phyloP scores from a whole-genome alignment of 83 land plant genomes.

The Thuja plicata region DNA sequence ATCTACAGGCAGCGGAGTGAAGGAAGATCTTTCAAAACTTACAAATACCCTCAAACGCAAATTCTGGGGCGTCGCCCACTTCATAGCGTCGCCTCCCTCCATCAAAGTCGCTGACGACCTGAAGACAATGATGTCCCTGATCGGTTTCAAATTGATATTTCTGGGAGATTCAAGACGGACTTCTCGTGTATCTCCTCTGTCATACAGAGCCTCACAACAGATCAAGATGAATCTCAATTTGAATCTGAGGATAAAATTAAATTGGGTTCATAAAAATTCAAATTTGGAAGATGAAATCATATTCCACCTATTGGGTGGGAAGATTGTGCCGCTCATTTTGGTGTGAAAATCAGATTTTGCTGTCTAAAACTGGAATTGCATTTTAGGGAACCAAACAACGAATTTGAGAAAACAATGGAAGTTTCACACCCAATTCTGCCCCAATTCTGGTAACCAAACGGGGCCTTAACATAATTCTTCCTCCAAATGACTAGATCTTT shows the following conservation, averaged over 20 bases:
- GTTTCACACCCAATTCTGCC: no score
- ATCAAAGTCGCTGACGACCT: not conserved
- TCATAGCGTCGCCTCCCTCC: conserved; percentile 23
- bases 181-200: conserved; percentile 18
- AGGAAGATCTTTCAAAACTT: conserved; percentile 24
- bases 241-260: not conserved
- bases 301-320: no score
- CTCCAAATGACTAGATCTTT: no score
- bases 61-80: conserved; percentile 29
- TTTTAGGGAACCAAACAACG: no score
- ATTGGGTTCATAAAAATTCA: no score
- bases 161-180: conserved; percentile 16
- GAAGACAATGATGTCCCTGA: not conserved
- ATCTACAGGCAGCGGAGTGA: conserved; percentile 9
- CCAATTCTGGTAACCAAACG: no score
- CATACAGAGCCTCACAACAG: conserved; percentile 13
- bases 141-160: not conserved
- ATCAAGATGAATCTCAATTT: conserved; percentile 45
- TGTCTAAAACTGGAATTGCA: no score
- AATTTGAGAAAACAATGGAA: no score
- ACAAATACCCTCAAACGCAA: conserved; percentile 21
- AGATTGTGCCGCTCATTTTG: no score
- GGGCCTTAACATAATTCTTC: no score
- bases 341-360: no score
- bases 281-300: no score